Conservation (phyloP, 2,329 filamentous ascomycete genomes). For the Apiospora pterosperma region DNA sequence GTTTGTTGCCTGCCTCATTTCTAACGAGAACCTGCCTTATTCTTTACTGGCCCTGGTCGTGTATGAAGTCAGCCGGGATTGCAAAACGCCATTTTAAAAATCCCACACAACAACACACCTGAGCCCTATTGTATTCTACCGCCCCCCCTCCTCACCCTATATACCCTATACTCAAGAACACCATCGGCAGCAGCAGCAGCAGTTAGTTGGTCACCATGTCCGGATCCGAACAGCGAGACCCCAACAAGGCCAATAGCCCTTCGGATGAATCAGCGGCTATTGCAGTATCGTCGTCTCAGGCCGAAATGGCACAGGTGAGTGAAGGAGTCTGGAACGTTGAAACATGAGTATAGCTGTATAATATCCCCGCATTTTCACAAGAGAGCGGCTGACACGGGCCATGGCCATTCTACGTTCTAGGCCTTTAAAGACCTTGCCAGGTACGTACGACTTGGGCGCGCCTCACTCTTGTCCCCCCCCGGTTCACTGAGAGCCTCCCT, state of each 20-base stretch:
- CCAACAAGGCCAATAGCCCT: not conserved
- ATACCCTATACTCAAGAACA: not conserved
- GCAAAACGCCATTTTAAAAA: not conserved
- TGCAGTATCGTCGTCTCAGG: not conserved
- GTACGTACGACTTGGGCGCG: slow-evolving; percentile 19
- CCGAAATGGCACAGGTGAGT: slow-evolving; percentile 7
- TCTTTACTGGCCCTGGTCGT: too few relatives aligned
- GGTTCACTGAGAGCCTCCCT: not conserved
- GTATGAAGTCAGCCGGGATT: not conserved
- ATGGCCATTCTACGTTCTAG: slow-evolving; percentile 23
- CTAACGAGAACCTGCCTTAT: too few relatives aligned
- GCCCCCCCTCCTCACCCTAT: not conserved
- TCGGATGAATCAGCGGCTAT: not conserved
- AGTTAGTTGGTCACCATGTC: too few relatives aligned
- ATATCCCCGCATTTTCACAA: not conserved
- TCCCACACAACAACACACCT: too few relatives aligned
- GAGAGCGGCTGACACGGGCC: not conserved
- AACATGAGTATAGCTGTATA: not conserved
- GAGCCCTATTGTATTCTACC: not conserved
- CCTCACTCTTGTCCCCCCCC: not conserved
- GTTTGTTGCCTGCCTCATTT: too few relatives aligned
- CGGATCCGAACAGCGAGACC: not conserved
- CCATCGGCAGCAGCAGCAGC: too few relatives aligned
- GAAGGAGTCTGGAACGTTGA: not conserved
- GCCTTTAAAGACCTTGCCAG: slow-evolving; percentile 29